phyloP scores from a whole-genome alignment of 73 alveolate genomes.

The Blepharisma japonicum region DNA sequence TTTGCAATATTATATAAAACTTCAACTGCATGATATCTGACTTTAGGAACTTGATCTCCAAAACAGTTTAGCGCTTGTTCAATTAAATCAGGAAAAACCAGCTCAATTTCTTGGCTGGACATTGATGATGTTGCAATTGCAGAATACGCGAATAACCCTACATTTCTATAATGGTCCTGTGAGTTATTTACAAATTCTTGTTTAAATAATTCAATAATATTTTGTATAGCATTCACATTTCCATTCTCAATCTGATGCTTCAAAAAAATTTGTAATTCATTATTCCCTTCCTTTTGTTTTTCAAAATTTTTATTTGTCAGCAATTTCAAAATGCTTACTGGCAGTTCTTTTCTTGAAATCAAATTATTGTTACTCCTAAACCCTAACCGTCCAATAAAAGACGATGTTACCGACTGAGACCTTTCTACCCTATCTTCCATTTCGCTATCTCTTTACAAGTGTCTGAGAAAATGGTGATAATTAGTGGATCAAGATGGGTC shows the following conservation, averaged over 20 bases:
- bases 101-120: not conserved
- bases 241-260: not conserved
- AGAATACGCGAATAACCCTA: constrained; percentile 12
- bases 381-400: too few relatives aligned
- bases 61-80: not conserved
- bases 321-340: not conserved
- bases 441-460: too few relatives aligned
- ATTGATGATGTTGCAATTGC: constrained; percentile 1
- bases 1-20: not conserved
- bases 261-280: not conserved
- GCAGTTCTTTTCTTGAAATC: not conserved
- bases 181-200: not conserved
- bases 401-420: too few relatives aligned
- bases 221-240: not conserved
- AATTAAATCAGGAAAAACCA: not conserved
- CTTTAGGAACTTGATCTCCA: not conserved
- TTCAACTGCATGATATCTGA: constrained; percentile 26
- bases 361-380: too few relatives aligned
- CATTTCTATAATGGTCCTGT: not conserved
- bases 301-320: constrained; percentile 7
- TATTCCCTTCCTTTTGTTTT: constrained; percentile 13
- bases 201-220: not conserved
- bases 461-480: not conserved
- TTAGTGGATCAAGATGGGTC: constrained; percentile 73
- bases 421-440: too few relatives aligned